Conservation (phyloP, 441 rosid species). For the Capsella rubella region DNA sequence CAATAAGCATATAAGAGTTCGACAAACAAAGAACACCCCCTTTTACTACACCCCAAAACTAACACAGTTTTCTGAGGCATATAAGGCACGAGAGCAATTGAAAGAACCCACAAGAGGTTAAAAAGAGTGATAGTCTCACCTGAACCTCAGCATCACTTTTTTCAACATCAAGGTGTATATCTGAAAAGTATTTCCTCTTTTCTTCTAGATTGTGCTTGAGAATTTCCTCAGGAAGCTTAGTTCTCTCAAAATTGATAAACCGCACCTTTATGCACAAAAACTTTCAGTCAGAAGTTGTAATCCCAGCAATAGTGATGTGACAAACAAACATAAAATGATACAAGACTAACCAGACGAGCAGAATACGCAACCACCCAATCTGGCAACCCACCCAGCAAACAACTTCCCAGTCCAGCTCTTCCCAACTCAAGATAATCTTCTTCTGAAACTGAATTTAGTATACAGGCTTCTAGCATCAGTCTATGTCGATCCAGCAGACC, state of each 20-base stretch:
- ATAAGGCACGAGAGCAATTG: conserved; percentile 11
- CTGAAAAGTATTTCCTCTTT: conserved; percentile 82
- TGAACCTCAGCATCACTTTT: conserved; percentile 99
- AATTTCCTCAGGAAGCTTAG: conserved; percentile 95
- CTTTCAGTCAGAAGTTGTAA: conserved; percentile 34
- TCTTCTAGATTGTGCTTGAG: conserved; percentile 95
- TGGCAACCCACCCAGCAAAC: conserved; percentile 98
- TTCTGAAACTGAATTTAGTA: conserved; percentile 80
- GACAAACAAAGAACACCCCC: background rate
- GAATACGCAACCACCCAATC: conserved; percentile 96
- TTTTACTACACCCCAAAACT: conserved; percentile 29
- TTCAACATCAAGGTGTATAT: conserved; percentile 84
- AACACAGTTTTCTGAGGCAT: conserved; percentile 19
- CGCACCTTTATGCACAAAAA: conserved; percentile 75
- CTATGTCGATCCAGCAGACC: conserved; percentile 85
- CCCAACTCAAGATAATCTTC: conserved; percentile 98
- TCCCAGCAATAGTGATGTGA: conserved; percentile 23
- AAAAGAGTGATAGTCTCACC: conserved; percentile 55
- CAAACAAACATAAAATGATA: conserved; percentile 18
- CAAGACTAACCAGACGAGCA: conserved; percentile 85
- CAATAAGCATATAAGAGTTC: conserved; percentile 31
- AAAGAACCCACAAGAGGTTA: conserved; percentile 15
- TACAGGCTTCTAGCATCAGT: conserved; percentile 95
- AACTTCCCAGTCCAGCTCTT: conserved; percentile 98
- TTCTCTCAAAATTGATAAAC: conserved; percentile 94